Evolutionary conservation across 768 basidiomycete species (phyloP).

Genomic region (Mycena vitilis): DNA sequence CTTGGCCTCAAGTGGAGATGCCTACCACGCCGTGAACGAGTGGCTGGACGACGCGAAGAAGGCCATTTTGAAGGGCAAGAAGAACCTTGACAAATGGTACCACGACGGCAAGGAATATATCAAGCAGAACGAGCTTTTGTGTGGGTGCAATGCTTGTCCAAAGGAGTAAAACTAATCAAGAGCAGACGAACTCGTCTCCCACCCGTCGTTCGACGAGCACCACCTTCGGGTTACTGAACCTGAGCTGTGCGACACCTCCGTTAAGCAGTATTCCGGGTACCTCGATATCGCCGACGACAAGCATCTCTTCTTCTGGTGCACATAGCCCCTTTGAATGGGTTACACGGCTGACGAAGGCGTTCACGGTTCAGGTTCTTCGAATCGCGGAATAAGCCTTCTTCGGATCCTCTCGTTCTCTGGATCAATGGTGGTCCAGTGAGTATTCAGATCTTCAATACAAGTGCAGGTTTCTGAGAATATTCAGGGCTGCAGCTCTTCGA

Average conservation of each 20-base stretch:
- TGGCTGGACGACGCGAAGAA: slow-evolving; percentile 58
- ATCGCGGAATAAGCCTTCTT: slow-evolving; percentile 74
- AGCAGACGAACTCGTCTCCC: slow-evolving; percentile 74
- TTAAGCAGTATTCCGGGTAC: slow-evolving; percentile 87
- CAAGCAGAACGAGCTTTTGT: slow-evolving; percentile 76
- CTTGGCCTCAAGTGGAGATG: slow-evolving; percentile 34
- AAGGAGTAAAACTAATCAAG: slow-evolving; percentile 5
- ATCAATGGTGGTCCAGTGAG: slow-evolving; percentile 79
- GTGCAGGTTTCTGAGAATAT: neutral
- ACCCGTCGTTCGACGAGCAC: slow-evolving; percentile 61
- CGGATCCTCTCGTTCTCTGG: slow-evolving; percentile 91
- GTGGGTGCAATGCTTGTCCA: slow-evolving; percentile 48
- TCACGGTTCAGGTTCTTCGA: slow-evolving; percentile 90
- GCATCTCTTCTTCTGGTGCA: slow-evolving; percentile 90
- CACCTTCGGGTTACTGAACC: slow-evolving; percentile 75
- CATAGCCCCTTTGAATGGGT: slow-evolving; percentile 11
- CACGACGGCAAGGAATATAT: slow-evolving; percentile 74
- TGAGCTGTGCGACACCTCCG: slow-evolving; percentile 80
- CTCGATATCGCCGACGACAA: slow-evolving; percentile 83
- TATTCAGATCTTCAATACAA: neutral
- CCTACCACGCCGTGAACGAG: slow-evolving; percentile 42
- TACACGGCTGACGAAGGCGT: slow-evolving; percentile 2
- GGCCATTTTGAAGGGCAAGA: slow-evolving; percentile 56
- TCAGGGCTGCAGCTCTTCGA: slow-evolving; percentile 68
- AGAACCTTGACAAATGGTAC: slow-evolving; percentile 69